phyloP scores from a whole-genome alignment of 2,329 filamentous ascomycete species.

The Arthrobotrys sinensis region DNA sequence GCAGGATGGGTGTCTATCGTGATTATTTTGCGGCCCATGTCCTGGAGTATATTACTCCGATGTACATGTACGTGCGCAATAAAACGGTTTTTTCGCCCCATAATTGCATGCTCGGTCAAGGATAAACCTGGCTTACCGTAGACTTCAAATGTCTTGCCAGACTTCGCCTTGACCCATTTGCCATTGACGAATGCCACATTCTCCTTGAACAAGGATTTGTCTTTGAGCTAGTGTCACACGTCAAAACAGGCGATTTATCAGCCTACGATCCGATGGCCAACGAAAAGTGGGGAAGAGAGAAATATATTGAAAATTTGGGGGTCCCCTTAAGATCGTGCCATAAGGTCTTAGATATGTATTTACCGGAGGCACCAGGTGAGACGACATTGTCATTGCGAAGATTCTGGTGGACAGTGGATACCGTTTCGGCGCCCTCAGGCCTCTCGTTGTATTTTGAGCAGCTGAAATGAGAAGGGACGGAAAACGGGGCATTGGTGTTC shows the following conservation, averaged over 20 bases:
- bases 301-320: slow-evolving; percentile 31
- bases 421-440: slow-evolving; percentile 58
- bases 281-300: slow-evolving; percentile 32
- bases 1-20: slow-evolving; percentile 16
- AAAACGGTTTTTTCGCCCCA: slow-evolving; percentile 55
- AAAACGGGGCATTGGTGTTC: slow-evolving; percentile 59
- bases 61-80: slow-evolving; percentile 55
- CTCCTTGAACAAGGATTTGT: slow-evolving; percentile 85
- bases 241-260: slow-evolving; percentile 48
- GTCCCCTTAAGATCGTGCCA: slow-evolving; percentile 10
- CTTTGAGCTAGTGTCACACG: slow-evolving; percentile 75
- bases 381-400: slow-evolving; percentile 59
- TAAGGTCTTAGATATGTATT: slow-evolving; percentile 28
- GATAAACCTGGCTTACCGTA: slow-evolving; percentile 71
- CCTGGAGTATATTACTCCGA: slow-evolving; percentile 51
- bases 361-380: slow-evolving; percentile 56
- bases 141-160: slow-evolving; percentile 92
- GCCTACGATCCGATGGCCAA: slow-evolving; percentile 28
- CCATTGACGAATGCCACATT: slow-evolving; percentile 83
- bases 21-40: slow-evolving; percentile 33
- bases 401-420: slow-evolving; percentile 56
- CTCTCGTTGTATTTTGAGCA: slow-evolving; percentile 52
- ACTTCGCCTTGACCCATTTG: slow-evolving; percentile 88
- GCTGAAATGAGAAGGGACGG: slow-evolving; percentile 60
- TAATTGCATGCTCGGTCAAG: slow-evolving; percentile 33